Conservation (phyloP, 768 basidiomycete genomes). For the Macrolepiota fuliginosa region DNA sequence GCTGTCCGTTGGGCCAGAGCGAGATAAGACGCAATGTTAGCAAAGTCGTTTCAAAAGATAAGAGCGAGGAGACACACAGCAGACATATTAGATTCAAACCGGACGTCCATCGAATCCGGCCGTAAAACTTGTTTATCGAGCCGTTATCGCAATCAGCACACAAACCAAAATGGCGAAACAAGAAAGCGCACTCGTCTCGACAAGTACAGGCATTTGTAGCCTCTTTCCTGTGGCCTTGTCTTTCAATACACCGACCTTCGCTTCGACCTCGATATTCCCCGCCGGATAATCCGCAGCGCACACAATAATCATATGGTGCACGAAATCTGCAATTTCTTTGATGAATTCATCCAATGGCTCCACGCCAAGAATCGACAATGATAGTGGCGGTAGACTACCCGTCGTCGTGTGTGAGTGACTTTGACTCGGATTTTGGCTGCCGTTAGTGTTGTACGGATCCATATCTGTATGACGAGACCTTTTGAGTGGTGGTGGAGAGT, state of each 20-base stretch:
- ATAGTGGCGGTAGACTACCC: conserved; percentile 54
- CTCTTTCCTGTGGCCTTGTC: conserved; percentile 57
- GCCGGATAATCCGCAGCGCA: conserved; percentile 42
- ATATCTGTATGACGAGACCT: neutral
- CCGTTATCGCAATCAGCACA: neutral
- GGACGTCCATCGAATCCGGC: conserved; percentile 58
- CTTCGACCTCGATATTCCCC: conserved; percentile 81
- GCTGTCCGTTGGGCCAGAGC: conserved; percentile 35
- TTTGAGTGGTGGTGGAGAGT: conserved; percentile 1
- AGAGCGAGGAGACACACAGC: conserved; percentile 46
- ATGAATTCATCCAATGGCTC: conserved; percentile 95
- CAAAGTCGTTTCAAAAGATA: neutral
- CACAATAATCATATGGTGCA: conserved; percentile 66
- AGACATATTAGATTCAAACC: conserved; percentile 94
- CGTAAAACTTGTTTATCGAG: conserved; percentile 52
- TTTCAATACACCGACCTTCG: conserved; percentile 78
- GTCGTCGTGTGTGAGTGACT: neutral
- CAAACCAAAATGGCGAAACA: conserved; percentile 6
- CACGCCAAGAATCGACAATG: conserved; percentile 80
- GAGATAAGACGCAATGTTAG: neutral
- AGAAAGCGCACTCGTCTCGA: conserved; percentile 74
- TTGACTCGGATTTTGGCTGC: neutral
- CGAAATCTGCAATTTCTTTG: conserved; percentile 86
- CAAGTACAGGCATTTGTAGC: conserved; percentile 66
- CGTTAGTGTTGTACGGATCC: conserved; percentile 7